Percentiles rank a stretch among this genome's conserved stretches.
Conservation (phyloP, 805 yeast species). For the Yamadazyma ubonensis region DNA sequence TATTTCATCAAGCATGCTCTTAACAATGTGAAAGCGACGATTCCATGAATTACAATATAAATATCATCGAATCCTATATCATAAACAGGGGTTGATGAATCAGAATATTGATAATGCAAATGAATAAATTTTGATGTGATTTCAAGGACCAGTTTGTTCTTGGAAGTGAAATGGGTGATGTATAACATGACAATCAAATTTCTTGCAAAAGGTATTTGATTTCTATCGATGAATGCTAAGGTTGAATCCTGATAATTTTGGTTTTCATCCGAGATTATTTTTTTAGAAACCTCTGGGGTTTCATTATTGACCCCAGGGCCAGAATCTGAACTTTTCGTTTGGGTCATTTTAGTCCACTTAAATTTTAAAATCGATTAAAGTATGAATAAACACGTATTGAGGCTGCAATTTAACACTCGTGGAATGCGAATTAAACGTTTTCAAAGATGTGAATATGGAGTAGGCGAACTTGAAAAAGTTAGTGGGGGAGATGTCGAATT, state of each 20-base stretch:
- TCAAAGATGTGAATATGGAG: too few species aligned
- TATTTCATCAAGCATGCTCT: slow-evolving; percentile 62
- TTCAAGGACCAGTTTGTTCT: slow-evolving; percentile 17
- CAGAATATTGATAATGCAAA: slow-evolving; percentile 27
- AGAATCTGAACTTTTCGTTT: too few species aligned
- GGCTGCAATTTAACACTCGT: slow-evolving; percentile 7
- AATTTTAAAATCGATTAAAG: background rate
- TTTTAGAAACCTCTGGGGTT: too few species aligned
- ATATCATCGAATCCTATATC: slow-evolving; percentile 57
- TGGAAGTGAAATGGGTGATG: slow-evolving; percentile 23
- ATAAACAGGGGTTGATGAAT: slow-evolving; percentile 28
- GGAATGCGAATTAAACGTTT: slow-evolving; percentile 1
- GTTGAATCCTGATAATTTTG: background rate
- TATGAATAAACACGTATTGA: slow-evolving; percentile 3
- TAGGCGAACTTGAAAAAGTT: background rate
- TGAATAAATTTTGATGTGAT: slow-evolving; percentile 36
- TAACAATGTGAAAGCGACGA: slow-evolving; percentile 55
- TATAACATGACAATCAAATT: slow-evolving; percentile 26
- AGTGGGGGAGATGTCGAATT: too few species aligned
- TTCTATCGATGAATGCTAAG: slow-evolving; percentile 26
- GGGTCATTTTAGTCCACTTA: background rate
- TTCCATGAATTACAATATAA: slow-evolving; percentile 53
- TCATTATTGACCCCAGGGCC: too few species aligned
- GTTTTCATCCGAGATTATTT: slow-evolving; percentile 1
- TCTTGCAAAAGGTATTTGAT: slow-evolving; percentile 36